These are phyloP conservation scores for Saccharomycopsis oosterbeekiorum DNA, from an alignment of 805 yeast species.

Conservation along the genomic window DNA sequence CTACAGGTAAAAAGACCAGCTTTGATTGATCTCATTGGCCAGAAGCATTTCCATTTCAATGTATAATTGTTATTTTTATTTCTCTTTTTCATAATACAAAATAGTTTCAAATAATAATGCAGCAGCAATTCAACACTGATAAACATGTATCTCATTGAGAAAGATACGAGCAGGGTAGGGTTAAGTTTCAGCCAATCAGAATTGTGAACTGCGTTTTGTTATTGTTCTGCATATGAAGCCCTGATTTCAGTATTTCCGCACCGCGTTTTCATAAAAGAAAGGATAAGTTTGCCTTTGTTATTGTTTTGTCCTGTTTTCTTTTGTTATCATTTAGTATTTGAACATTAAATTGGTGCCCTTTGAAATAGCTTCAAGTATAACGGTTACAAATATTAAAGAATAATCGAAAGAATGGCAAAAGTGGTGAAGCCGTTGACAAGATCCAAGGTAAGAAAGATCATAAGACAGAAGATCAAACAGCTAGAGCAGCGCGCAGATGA, in stretches of 20 bases:
- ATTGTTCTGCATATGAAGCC: background rate
- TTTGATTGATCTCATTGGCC: slow-evolving; percentile 37
- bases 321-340: no score
- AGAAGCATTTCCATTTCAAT: no score
- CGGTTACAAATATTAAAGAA: background rate
- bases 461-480: slow-evolving; percentile 3
- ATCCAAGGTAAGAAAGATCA: slow-evolving; percentile 6
- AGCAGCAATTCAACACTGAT: no score
- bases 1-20: slow-evolving; percentile 78
- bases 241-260: background rate
- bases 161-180: no score
- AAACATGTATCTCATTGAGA: no score
- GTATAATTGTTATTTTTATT: background rate
- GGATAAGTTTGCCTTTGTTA: no score
- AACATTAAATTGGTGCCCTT: no score
- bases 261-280: no score
- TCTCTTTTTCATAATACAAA: background rate
- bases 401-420: background rate
- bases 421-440: slow-evolving; percentile 11
- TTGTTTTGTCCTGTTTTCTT: no score
- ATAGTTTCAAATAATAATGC: no score
- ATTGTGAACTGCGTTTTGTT: background rate
- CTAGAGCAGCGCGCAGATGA: background rate
- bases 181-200: no score
- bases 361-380: no score